Evolutionary conservation across 1,284 basidiomycete species (phyloP).

Genomic region (Ustilago nuda): DNA sequence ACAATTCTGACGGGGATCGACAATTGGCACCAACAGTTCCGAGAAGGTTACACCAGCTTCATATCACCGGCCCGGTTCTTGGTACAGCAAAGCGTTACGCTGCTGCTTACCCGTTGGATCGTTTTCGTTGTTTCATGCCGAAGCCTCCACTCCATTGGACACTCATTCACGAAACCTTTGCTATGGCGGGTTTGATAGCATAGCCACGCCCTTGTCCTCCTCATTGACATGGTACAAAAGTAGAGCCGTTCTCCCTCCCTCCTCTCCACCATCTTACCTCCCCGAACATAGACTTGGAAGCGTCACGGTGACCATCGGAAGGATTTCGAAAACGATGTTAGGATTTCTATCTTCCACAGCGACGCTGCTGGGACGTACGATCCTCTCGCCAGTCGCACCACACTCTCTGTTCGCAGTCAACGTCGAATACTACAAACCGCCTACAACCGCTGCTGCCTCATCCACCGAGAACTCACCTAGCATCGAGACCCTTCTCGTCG

Average conservation of each 20-base stretch:
- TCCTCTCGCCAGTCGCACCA: slow-evolving; percentile 45
- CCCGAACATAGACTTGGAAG: neutral
- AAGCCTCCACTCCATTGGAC: slow-evolving; percentile 6
- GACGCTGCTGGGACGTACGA: slow-evolving; percentile 34
- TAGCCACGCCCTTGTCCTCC: neutral
- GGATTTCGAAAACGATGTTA: slow-evolving; percentile 20
- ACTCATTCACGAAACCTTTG: neutral
- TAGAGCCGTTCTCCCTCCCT: neutral
- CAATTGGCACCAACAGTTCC: neutral
- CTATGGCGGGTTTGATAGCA: slow-evolving; percentile 2
- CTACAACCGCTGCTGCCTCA: slow-evolving; percentile 4
- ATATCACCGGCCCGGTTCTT: neutral
- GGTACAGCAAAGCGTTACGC: slow-evolving; percentile 3
- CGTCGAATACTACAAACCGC: slow-evolving; percentile 43
- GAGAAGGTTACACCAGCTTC: neutral
- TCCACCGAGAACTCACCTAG: slow-evolving; percentile 18
- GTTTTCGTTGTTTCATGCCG: slow-evolving; percentile 1
- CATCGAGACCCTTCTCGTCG: slow-evolving; percentile 34
- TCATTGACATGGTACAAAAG: slow-evolving; percentile 3
- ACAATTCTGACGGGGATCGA: slow-evolving; percentile 12
- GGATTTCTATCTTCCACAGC: slow-evolving; percentile 37
- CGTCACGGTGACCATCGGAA: neutral
- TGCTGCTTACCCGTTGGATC: slow-evolving; percentile 2
- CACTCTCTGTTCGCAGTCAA: slow-evolving; percentile 48
- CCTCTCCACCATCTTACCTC: neutral